Base-by-base conservation (phyloP, 2,329 filamentous ascomycete species). In the Botryotinia narcissicola region DNA sequence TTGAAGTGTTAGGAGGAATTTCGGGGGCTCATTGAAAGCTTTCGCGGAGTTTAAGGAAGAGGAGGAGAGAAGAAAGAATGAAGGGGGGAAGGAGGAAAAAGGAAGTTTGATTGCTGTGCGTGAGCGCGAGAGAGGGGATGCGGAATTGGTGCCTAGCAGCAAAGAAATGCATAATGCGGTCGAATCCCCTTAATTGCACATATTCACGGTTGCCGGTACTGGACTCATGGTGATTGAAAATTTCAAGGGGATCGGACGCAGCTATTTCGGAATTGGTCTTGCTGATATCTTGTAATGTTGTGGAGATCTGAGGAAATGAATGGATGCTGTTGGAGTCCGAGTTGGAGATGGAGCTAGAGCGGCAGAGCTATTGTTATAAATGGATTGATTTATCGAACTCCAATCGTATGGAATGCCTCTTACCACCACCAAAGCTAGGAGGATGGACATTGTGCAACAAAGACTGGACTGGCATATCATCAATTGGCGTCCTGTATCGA, bases 21-120 rank as follows among this genome's bases (percentile, higher is more conserved):
- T 54, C 0, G 51, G 51, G 0, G 3, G n/a, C 3, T n/a, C 0
- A 29, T 18, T 29, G n/a, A 54, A 54, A 14, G 2, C 14, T 7
- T 54, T 54, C 5, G n/a, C 51, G 4, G 3, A 29, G 51, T 8
- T 29, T 7, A 54, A 54, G 51, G 51, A 54, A 14, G 14, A 14
- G 51, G 51, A 29, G n/a, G 3, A 18, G n/a, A 20, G n/a, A 54
- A 18, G 51, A 29, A 3, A 54, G 5, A 48, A 25, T 7, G 35
- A 3, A 3, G 3, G 14, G 40, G 40, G 40, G 4, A 42, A 42
- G 40, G 4, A 42, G 40, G 40, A 42, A 42, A 16, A 42, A 5
- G 14, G 40, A 3, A 42, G 40, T 4, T 42, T 42, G 1, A 16
- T 42, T 42, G 14, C 2, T 16, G 40, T 14, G 40, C 40, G 40